These are phyloP conservation scores for Amphicarpaea edgeworthii DNA, from an alignment of 306 rosid genomes.

Conservation along the genomic window DNA sequence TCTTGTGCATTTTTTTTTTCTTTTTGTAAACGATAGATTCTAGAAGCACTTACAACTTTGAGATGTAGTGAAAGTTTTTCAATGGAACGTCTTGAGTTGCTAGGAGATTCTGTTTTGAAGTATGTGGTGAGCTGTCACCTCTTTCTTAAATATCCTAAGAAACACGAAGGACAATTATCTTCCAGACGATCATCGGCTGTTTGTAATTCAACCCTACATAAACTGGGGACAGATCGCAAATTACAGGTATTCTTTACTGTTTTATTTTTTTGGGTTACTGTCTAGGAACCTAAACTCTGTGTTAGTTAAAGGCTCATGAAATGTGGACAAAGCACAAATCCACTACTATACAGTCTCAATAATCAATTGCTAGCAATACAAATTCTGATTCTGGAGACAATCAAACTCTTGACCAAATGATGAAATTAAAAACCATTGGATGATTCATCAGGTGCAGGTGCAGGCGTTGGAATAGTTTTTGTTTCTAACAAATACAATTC, in stretches of 20 bases:
- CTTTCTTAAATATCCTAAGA: slow-evolving; percentile 77
- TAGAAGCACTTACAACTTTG: slow-evolving; percentile 88
- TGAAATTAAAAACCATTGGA: not conserved
- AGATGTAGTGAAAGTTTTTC: slow-evolving; percentile 82
- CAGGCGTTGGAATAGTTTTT: slow-evolving; percentile 5
- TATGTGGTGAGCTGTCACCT: slow-evolving; percentile 84
- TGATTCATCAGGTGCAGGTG: not conserved
- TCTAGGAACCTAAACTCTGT: slow-evolving; percentile 11
- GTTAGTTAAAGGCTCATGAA: not conserved
- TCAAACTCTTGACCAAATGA: slow-evolving; percentile 11
- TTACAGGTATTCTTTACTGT: slow-evolving; percentile 67
- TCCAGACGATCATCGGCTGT: slow-evolving; percentile 58
- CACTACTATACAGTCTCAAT: not conserved
- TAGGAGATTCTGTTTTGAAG: slow-evolving; percentile 93
- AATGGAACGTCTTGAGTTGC: slow-evolving; percentile 97
- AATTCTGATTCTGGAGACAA: not conserved
- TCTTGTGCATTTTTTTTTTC: slow-evolving; percentile 29
- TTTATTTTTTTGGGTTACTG: slow-evolving; percentile 3
- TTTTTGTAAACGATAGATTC: slow-evolving; percentile 60
- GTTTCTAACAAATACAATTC: not conserved
- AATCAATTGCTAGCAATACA: slow-evolving; percentile 1
- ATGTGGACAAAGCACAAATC: not conserved
- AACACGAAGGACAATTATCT: slow-evolving; percentile 82
- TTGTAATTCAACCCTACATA: slow-evolving; percentile 80
- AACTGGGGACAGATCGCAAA: slow-evolving; percentile 64